Conservation (phyloP, 257 asterid genomes). For the Vinca minor region DNA sequence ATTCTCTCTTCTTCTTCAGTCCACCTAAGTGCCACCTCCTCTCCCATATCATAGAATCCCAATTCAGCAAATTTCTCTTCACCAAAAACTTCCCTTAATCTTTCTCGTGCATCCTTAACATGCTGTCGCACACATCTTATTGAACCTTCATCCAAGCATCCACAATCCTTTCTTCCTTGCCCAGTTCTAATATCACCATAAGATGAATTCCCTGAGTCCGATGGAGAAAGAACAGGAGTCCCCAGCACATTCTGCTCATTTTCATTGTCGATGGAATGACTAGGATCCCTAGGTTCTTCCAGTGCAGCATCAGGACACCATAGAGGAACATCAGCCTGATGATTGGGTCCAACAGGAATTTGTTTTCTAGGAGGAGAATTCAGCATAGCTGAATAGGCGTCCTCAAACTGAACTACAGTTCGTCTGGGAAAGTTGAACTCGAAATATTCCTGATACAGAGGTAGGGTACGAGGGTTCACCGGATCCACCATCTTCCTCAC, state of each 20-base stretch:
- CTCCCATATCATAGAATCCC: conserved; percentile 74
- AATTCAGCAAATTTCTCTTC: conserved; percentile 32
- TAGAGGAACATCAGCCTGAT: conserved; percentile 63
- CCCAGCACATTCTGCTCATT: conserved; percentile 35
- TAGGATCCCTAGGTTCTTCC: conserved; percentile 11
- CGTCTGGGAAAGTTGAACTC: conserved; percentile 33
- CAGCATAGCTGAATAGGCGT: conserved; percentile 30
- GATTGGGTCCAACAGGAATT: conserved; percentile 57
- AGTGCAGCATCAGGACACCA: conserved; percentile 30
- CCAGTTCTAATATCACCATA: conserved; percentile 30
- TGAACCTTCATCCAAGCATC: conserved; percentile 62
- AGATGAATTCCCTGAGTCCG: conserved; percentile 25
- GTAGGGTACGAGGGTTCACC: conserved; percentile 24
- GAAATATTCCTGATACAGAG: conserved; percentile 26
- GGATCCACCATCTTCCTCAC: conserved; percentile 38
- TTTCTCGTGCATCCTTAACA: conserved; percentile 54
- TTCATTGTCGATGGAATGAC: conserved; percentile 11
- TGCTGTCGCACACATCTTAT: conserved; percentile 71
- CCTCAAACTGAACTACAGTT: conserved; percentile 24
- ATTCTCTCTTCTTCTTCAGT: conserved; percentile 52
- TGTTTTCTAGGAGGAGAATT: conserved; percentile 41
- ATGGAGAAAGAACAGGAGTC: conserved; percentile 35
- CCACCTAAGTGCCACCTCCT: conserved; percentile 59
- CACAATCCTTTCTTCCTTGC: conserved; percentile 44
- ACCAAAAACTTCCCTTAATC: conserved; percentile 38